Conservation (phyloP, 805 yeast genomes). For the Blastobotrys peoriensis region DNA sequence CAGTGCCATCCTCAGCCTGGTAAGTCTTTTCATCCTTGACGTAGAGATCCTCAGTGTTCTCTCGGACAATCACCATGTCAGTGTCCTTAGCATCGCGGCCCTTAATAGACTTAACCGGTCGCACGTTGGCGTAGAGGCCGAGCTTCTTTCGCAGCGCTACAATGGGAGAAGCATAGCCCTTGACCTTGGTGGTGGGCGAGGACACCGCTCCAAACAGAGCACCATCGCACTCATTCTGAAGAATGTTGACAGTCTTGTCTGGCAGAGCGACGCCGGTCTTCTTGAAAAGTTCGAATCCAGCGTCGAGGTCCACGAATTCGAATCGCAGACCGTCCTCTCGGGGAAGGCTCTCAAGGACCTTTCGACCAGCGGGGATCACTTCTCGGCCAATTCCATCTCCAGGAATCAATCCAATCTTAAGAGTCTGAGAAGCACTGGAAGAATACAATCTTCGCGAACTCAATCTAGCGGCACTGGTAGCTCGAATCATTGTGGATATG, state of each 20-base stretch:
- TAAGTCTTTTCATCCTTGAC: slow-evolving; percentile 85
- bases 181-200: slow-evolving; percentile 90
- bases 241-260: slow-evolving; percentile 75
- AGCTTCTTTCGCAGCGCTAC: slow-evolving; percentile 96
- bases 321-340: slow-evolving; percentile 66
- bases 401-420: slow-evolving; percentile 56
- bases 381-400: slow-evolving; percentile 99
- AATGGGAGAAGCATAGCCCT: slow-evolving; percentile 96
- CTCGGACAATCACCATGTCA: slow-evolving; percentile 97
- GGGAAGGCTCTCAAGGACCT: slow-evolving; percentile 77
- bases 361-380: slow-evolving; percentile 91
- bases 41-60: slow-evolving; percentile 96
- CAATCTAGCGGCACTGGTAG: background rate
- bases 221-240: slow-evolving; percentile 84
- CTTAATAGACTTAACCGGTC: slow-evolving; percentile 92
- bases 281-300: slow-evolving; percentile 92
- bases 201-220: slow-evolving; percentile 96
- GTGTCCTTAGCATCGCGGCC: slow-evolving; percentile 76
- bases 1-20: slow-evolving; percentile 72
- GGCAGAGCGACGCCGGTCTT: slow-evolving; percentile 96
- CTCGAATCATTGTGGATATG: background rate
- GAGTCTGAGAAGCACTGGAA: slow-evolving; percentile 12
- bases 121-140: slow-evolving; percentile 92
- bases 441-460: slow-evolving; percentile 11
- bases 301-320: slow-evolving; percentile 81